Percentiles rank a stretch among this genome's conserved stretches.
phyloP scores from a whole-genome alignment of 805 yeast species.

The Kodamaea sagamina region DNA sequence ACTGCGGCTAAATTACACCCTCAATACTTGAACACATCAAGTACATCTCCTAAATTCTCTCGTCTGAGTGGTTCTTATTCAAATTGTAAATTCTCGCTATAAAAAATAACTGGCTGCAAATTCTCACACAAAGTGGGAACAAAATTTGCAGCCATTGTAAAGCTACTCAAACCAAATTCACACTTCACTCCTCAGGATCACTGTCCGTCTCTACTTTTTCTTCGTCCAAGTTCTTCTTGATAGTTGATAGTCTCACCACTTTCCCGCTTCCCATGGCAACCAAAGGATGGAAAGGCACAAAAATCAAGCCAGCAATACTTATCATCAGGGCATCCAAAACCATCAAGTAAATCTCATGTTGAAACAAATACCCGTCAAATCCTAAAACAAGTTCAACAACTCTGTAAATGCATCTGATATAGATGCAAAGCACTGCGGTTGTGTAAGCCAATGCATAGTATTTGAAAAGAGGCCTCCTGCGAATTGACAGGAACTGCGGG shows the following conservation, averaged over 20 bases:
- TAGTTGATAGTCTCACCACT: constrained; percentile 6
- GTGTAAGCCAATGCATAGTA: constrained; percentile 13
- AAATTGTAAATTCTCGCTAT: too few species aligned
- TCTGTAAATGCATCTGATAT: constrained; percentile 71
- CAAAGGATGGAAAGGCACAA: constrained; percentile 61
- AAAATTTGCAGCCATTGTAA: not conserved
- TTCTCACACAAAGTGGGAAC: too few species aligned
- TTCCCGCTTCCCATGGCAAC: constrained; percentile 52
- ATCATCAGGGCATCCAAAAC: constrained; percentile 35
- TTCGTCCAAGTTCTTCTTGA: constrained; percentile 8
- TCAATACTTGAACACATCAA: too few species aligned
- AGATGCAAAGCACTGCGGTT: constrained; percentile 20
- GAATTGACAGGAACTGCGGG: constrained; percentile 8
- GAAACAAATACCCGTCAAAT: constrained; percentile 66
- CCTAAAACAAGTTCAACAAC: constrained; percentile 72
- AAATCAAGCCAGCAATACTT: constrained; percentile 24
- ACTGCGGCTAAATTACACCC: too few species aligned
- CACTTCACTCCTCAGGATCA: constrained; percentile 3
- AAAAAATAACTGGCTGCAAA: too few species aligned
- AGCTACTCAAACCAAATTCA: not conserved
- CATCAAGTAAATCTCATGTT: constrained; percentile 45
- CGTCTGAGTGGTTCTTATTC: too few species aligned
- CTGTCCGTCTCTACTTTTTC: not conserved
- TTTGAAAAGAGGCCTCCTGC: constrained; percentile 9
- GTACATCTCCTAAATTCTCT: too few species aligned